These are phyloP conservation scores for Fusarium sp. DNA, from an alignment of 2,329 filamentous ascomycete species.

Conservation along the genomic window DNA sequence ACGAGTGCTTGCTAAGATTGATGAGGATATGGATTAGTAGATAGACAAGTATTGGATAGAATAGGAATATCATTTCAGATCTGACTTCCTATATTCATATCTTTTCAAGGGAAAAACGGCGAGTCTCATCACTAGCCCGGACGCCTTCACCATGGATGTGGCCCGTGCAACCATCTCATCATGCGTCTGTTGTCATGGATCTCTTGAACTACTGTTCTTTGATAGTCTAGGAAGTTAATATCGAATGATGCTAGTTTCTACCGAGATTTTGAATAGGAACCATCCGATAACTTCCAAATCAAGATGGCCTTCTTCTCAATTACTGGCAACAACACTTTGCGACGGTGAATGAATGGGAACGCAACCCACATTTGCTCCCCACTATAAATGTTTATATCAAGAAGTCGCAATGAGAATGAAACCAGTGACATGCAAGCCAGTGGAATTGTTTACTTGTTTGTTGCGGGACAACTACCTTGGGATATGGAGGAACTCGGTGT, in stretches of 20 bases:
- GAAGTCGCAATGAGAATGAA: fast-evolving
- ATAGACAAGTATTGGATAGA: not conserved
- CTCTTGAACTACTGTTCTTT: not conserved
- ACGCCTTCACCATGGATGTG: not conserved
- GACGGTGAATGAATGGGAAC: not conserved
- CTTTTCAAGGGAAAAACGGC: not conserved
- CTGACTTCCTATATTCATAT: not conserved
- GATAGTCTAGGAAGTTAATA: not conserved
- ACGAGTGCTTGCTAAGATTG: not conserved
- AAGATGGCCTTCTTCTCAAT: not conserved
- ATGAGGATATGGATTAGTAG: not conserved
- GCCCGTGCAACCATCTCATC: not conserved
- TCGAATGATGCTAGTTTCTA: not conserved
- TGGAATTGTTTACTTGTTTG: not conserved
- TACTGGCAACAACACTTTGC: too few relatives aligned
- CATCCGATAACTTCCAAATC: not conserved
- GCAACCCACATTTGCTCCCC: not conserved
- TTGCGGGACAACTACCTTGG: not conserved
- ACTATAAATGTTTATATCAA: not conserved
- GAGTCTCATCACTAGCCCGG: not conserved
- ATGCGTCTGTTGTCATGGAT: not conserved
- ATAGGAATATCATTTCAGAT: fast-evolving
- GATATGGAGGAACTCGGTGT: too few relatives aligned
- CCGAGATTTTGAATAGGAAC: not conserved
- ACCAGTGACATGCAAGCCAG: too few relatives aligned